Evolutionary conservation across 208 protist genomes (phyloP), one percentile per base, ranked within the genome.

Genomic region (Trypanosoma avium): DNA sequence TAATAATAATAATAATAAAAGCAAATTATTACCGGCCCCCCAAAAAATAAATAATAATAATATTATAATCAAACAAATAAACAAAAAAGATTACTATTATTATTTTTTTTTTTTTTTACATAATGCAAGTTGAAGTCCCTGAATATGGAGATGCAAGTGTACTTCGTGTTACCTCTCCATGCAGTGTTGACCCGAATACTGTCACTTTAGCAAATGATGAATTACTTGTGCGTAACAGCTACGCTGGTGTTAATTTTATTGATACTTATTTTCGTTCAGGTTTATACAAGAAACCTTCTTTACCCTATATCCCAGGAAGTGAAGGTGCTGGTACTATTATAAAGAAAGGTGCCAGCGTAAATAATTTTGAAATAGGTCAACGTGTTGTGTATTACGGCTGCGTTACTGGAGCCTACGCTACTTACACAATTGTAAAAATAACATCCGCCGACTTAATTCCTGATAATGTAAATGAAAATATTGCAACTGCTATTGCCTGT

Each of bases 221-320:
- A 35, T 79, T 88, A n/a, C 65, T 89, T 17, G 79, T 90, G 22
- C 42, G 53, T 22, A 88, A 84, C 68, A 45, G 42, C 0, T 89
- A 84, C 68, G 76, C 83, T 4, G 92, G 91, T 21, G 75, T 97
- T 27, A 97, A 97, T 77, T 97, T 97, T 67, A 96, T 97, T 56
- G 94, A 97, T 71, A 93, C 88, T 2, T 97, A 97, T 78, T 93
- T 80, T 65, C 82, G 92, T 40, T 61, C 24, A 4, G 90, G 94
- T 0, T 72, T 97, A 8, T 94, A 92, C 75, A 75, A 75, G 70
- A 89, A 86, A 55, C 62, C 75, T 3, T 57, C 61, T 21, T 38
- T 94, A 27, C 94, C 92, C 1, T 94, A 83, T 56, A 72, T 81
- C 26, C 56, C 76, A 3, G 92, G 94, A 22, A 73, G 83, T 40